A percentile compares a stretch with the other conserved stretches of the same genome.
Evolutionary conservation across 2,329 filamentous ascomycete genomes (phyloP).

Genomic region (Penicillium corylophilum): DNA sequence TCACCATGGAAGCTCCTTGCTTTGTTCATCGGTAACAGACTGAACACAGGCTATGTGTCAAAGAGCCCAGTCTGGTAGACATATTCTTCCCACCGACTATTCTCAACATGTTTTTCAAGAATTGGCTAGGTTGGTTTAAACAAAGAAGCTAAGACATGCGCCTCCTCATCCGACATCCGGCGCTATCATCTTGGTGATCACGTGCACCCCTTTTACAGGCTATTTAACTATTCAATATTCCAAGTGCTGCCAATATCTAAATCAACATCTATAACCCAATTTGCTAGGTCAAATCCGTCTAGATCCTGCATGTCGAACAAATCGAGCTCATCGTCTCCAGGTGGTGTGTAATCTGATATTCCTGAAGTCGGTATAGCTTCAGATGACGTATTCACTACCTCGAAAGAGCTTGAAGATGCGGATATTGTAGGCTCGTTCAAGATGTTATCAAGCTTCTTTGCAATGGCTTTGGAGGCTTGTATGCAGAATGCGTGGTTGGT

Average conservation of each 20-base stretch:
- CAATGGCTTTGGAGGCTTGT: constrained; percentile 12
- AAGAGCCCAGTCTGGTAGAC: neutral
- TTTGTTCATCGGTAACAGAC: too few species aligned
- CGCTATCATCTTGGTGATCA: neutral
- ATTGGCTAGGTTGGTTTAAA: neutral
- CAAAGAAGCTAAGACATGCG: neutral
- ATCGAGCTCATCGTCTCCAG: too few species aligned
- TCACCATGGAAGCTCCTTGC: too few species aligned
- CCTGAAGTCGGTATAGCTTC: too few species aligned
- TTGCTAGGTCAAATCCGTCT: too few species aligned
- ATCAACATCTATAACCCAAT: neutral
- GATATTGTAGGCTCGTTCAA: neutral
- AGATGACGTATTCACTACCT: too few species aligned
- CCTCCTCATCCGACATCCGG: neutral
- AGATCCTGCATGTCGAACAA: too few species aligned
- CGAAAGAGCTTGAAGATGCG: too few species aligned
- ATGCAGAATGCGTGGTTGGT: constrained; percentile 12
- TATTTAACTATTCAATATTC: neutral
- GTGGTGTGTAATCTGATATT: too few species aligned
- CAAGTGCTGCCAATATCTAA: neutral
- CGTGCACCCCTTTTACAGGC: neutral
- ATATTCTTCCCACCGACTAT: neutral
- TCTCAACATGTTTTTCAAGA: neutral
- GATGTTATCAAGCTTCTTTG: constrained; percentile 10
- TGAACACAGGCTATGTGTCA: too few species aligned